These are phyloP conservation scores for Candida gorgasii DNA, from an alignment of 805 yeast species.

Conservation along the genomic window DNA sequence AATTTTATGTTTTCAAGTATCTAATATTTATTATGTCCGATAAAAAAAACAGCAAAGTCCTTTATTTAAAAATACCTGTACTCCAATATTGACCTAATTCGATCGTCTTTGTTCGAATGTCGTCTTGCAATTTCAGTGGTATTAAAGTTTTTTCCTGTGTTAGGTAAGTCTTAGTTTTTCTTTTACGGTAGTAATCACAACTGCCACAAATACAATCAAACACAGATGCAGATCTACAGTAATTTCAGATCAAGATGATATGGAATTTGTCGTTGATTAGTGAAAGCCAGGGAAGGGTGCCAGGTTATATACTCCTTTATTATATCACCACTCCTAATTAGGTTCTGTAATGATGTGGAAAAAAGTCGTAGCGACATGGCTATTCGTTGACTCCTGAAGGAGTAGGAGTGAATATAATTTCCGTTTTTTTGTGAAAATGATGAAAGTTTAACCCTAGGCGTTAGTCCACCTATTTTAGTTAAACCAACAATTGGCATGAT, in stretches of 20 bases:
- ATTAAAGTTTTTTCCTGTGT: background rate
- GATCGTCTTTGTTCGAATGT: conserved; percentile 7
- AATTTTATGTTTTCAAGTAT: too few relatives aligned
- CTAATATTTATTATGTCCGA: background rate
- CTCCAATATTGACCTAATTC: conserved; percentile 4
- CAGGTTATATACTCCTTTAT: too few relatives aligned
- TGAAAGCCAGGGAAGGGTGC: too few relatives aligned
- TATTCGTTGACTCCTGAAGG: conserved; percentile 4
- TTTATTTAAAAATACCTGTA: conserved; percentile 4
- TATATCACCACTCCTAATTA: background rate
- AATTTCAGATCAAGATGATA: too few relatives aligned
- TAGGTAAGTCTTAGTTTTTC: background rate
- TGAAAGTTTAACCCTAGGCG: conserved; percentile 5
- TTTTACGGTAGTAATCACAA: background rate
- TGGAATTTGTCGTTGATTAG: too few relatives aligned
- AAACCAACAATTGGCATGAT: background rate
- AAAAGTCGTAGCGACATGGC: background rate
- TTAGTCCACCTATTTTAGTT: too few relatives aligned
- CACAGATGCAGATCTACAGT: too few relatives aligned
- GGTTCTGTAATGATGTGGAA: background rate
- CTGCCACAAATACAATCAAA: too few relatives aligned
- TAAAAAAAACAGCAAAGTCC: conserved; percentile 8
- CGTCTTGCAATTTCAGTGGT: conserved; percentile 4
- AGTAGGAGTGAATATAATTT: conserved; percentile 1
- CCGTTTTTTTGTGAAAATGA: conserved; percentile 2